Percentiles rank a stretch among this genome's conserved stretches.
Conservation (phyloP, 345 rosid species). For the Erodium maritimum region DNA sequence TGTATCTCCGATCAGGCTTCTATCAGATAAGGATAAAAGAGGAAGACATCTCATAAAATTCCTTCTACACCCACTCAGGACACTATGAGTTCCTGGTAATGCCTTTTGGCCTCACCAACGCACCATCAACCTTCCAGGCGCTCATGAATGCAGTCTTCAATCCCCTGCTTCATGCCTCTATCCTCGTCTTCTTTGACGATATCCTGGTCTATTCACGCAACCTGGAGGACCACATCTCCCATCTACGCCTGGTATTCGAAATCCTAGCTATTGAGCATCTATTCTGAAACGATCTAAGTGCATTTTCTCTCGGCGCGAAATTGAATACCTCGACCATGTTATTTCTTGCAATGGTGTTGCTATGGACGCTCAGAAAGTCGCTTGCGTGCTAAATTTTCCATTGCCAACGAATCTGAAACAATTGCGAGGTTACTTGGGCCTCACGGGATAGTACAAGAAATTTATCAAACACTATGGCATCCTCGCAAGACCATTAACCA, state of each 20-base stretch:
- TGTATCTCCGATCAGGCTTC: background rate
- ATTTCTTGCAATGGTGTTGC: background rate
- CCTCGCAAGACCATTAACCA: background rate
- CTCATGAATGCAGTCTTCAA: background rate
- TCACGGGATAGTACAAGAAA: no score
- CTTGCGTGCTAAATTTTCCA: background rate
- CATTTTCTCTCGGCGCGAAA: background rate
- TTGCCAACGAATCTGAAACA: background rate
- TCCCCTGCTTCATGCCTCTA: background rate
- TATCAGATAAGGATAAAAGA: no score
- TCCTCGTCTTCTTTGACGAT: background rate
- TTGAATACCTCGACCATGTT: no score
- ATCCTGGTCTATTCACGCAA: background rate
- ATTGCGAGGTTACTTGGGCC: background rate
- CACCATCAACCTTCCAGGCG: no score
- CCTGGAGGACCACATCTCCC: no score
- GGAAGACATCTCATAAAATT: no score
- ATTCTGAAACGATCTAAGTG: background rate
- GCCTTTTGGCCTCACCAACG: no score
- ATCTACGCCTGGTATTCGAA: background rate
- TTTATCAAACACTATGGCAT: background rate
- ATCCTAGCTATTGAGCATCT: background rate
- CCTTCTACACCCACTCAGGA: no score
- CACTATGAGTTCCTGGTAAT: no score
- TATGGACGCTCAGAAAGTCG: background rate